phyloP scores from a whole-genome alignment of 257 asterid genomes.

The Nemophila menziesii region DNA sequence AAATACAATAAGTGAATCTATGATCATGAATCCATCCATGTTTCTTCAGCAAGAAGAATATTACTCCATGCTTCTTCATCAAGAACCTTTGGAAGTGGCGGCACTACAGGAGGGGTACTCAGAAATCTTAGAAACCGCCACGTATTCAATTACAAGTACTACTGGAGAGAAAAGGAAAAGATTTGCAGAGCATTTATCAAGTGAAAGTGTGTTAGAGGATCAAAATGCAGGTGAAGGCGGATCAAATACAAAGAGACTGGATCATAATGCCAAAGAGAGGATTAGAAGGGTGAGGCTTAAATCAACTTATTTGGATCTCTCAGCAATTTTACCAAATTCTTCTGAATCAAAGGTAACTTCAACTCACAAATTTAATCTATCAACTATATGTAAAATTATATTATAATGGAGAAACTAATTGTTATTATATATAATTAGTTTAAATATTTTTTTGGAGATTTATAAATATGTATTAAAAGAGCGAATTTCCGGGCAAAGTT shows the following conservation, averaged over 20 bases:
- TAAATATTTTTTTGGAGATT: too few species aligned
- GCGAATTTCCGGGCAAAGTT: too few species aligned
- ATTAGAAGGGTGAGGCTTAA: slow-evolving; percentile 35
- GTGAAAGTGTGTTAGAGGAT: neutral
- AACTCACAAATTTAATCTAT: too few species aligned
- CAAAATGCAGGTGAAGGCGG: slow-evolving; percentile 6
- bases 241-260: slow-evolving; percentile 20
- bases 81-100: neutral
- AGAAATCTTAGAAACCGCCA: too few species aligned
- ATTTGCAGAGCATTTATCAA: neutral
- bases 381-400: too few species aligned
- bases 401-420: neutral
- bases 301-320: slow-evolving; percentile 31
- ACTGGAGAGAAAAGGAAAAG: neutral
- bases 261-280: slow-evolving; percentile 43
- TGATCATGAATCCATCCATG: neutral
- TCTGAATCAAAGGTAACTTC: slow-evolving; percentile 35
- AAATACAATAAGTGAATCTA: neutral
- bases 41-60: too few species aligned
- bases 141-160: neutral
- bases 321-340: slow-evolving; percentile 27
- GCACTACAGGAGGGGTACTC: too few species aligned
- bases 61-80: too few species aligned
- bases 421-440: too few species aligned
- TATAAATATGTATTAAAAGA: too few species aligned